Evolutionary conservation across 768 basidiomycete species (phyloP).

Genomic region (Lyophyllum semitale): DNA sequence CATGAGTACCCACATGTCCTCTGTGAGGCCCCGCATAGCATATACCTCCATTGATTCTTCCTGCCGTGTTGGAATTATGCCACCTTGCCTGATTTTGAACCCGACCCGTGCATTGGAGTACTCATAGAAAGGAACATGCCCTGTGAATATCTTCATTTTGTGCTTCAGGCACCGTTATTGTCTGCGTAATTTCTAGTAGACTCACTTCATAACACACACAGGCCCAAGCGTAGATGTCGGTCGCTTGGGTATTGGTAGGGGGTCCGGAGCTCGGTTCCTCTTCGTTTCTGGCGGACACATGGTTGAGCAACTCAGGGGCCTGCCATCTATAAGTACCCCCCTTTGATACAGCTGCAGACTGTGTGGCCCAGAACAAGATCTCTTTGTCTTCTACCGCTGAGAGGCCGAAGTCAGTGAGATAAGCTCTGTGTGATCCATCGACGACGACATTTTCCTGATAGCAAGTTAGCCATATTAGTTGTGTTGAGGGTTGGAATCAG

Average conservation of each 20-base stretch:
- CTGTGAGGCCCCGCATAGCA: not conserved
- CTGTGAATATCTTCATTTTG: conserved; percentile 13
- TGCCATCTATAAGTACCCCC: conserved; percentile 19
- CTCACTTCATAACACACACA: conserved; percentile 19
- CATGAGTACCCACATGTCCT: not conserved
- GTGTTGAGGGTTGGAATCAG: not conserved
- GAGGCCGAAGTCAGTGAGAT: conserved; percentile 27
- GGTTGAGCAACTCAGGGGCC: conserved; percentile 22
- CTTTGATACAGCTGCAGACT: conserved; percentile 2
- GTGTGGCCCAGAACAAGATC: conserved; percentile 11
- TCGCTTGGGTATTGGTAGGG: conserved; percentile 10
- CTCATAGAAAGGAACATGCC: conserved; percentile 19
- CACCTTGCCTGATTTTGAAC: conserved; percentile 6
- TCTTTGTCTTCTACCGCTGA: conserved; percentile 14
- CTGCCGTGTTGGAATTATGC: conserved; percentile 11
- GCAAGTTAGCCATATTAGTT: too few species aligned
- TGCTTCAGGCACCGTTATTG: not conserved
- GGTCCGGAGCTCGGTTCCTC: not conserved
- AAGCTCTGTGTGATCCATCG: conserved; percentile 13
- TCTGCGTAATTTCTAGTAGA: not conserved
- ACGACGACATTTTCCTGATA: conserved; percentile 24
- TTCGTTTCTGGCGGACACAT: not conserved
- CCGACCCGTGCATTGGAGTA: conserved; percentile 16
- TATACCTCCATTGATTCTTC: not conserved
- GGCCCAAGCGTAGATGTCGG: conserved; percentile 21